Base-by-base conservation (phyloP, 75 land plant genomes). In the Adiantum capillusveneris region DNA sequence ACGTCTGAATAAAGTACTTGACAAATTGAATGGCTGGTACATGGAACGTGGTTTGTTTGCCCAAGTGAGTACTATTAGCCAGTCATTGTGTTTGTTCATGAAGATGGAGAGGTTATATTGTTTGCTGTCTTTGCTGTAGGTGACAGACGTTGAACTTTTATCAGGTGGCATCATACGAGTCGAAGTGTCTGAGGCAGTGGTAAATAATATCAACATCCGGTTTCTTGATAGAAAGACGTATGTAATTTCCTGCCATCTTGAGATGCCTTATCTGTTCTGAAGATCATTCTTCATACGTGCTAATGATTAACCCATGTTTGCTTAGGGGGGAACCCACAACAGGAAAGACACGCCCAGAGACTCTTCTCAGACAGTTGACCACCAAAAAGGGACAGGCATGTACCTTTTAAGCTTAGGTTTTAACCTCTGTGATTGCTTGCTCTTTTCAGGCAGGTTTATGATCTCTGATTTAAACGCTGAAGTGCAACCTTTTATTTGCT, bases 181-280 rank as follows among this genome's bases (percentile, higher is more conserved):
- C 29, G 74, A 82, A 71, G 90, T 90, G 52, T 75, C 88, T 31
- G 99, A 95, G 73, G 91, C 96, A 34, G 99, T 83, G 76, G 99
- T 95, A 46, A 92, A 95, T 63, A 79, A 90, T 46, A 95, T 95
- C 21, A 79, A 73, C 64, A 84, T 95, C 5, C 91, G 96, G 39
- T 95, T 95, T 65, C 83, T 95, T 65, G 99, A 95, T 65, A 81
- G 84, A 53, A 92, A 76, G 63, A 90, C 92, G 99, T 95, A 74
- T 34, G 9, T 34, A 5, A 34, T 34, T 34, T 34, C 7, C 37
- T 3, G 37, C 37, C 9, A n/a, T n/a, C n/a, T n/a, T n/a, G n/a
- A n/a, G n/a, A n/a, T 34, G 37, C 37, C 9, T 34, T 3, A 9
- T 3, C 37, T 34, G 9, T 34, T 34, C 37, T 9, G 37, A n/a